Evolutionary conservation across 2,329 filamentous ascomycete genomes (phyloP).

Genomic region (Calonectria pseudoreteaudii): DNA sequence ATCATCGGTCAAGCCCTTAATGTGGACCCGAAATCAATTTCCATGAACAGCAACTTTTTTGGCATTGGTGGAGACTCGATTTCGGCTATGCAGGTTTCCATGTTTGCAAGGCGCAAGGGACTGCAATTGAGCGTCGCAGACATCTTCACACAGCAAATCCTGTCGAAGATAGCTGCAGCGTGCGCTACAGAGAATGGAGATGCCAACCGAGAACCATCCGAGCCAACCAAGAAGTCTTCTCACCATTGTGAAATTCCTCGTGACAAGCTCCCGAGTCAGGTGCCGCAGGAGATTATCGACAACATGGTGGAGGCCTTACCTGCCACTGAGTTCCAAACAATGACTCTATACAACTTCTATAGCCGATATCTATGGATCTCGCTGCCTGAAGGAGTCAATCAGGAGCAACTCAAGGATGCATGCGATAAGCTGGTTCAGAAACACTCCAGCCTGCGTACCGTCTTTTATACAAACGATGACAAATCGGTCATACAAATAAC

Average conservation of each 20-base stretch:
- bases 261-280: neutral
- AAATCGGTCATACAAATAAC: neutral
- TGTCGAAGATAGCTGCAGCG: neutral
- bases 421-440: neutral
- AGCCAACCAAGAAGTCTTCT: neutral
- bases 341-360: neutral
- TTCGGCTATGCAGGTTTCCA: neutral
- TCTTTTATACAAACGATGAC: neutral
- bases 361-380: neutral
- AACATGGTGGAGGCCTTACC: neutral
- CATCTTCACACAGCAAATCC: neutral
- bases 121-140: neutral
- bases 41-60: slow-evolving; percentile 2
- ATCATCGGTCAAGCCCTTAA: neutral
- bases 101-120: neutral
- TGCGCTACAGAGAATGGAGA: neutral
- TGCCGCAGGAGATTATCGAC: neutral
- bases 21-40: neutral
- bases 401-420: neutral
- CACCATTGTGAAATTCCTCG: neutral
- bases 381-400: neutral
- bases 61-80: neutral
- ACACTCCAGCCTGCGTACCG: neutral
- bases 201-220: neutral
- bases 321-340: neutral